Base-by-base conservation (phyloP, 495 filamentous ascomycete species). In the Sordaria brevicollis region DNA sequence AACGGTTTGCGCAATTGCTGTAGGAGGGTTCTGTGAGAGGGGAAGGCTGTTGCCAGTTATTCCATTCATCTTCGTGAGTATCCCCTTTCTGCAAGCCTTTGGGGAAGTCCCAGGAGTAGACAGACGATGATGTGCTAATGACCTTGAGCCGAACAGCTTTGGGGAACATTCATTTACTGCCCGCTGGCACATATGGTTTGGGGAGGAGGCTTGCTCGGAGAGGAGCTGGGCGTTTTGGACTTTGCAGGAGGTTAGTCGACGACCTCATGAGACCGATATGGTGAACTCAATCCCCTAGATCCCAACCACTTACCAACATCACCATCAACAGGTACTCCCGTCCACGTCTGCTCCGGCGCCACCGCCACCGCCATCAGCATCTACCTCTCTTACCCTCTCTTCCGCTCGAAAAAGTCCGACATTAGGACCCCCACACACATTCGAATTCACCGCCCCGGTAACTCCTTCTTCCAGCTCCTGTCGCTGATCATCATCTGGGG, bases 401-500 rank as follows among this genome's bases (percentile, higher is more conserved):
- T 77, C 72, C 70, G 75, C 33, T 77, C 94, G 54, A 70, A 69
- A 8, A 75, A 72, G 67, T 75, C 75, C 35, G 92, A 91, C 75
- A 92, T 94, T 85, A 87, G 93, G 43, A 86, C 89, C 67, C 90
- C 91, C 5, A 95, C 93, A 3, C 85, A 97, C 71, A 97, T 97
- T 78, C 90, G 93, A 11, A 89, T 97, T 71, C 75, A 77, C 54
- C 75, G 75, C 0, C 75, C 75, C 0, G 75, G 75, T 11, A 75
- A 74, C 69, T 77, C 75, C 35, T 77, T 77, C 67, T 77, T 70
- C 72, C 75, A 77, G 70, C 67, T 77, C 1, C 31, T 77, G 2
- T 91, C 94, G 35, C 94, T 94, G 8, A 87, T 94, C 68, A 88
- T 97, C 78, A 90, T 97, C 65, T 97, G 94, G 94, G 96, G 96